Evolutionary conservation across 2,329 filamentous ascomycete species (phyloP), one percentile per base, ranked within the genome.

Genomic region (Westerdykella ornata): DNA sequence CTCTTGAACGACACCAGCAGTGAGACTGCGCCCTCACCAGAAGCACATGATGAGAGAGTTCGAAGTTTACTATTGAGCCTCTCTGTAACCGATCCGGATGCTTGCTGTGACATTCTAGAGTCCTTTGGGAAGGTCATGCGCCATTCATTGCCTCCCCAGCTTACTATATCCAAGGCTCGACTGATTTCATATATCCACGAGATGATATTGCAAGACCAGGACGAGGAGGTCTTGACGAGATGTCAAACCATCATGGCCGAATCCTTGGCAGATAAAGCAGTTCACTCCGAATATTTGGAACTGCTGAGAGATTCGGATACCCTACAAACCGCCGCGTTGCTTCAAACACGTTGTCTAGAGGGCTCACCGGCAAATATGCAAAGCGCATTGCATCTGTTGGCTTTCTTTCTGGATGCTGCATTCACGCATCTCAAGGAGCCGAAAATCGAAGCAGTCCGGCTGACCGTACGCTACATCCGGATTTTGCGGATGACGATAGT

Each of bases 361-460:
- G 52, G 45, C 5, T 50, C 59, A 11, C 62, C 62, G 6, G 60
- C 59, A 8, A 60, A 56, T 43, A 53, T 48, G 45, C 56, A 64
- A 47, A 54, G 48, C 37, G 60, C 56, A 1, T 44, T 66, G 1
- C 54, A 54, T 36, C 50, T 66, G 1, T 44, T 63, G 2, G 60
- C 53, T 13, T 57, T 47, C 47, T 63, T 65, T 43, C 49, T 66
- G 22, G 62, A 65, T 40, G 46, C 47, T 28, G 49, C 53, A n/a
- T 52, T 52, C 36, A 17, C 41, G 9, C 22, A 9, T 3, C 46
- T 44, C 35, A 42, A 49, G 1, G 11, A 31, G 3, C 43, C 52
- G 5, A 42, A 41, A 7, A 18, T 8, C 5, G 17, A 19, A 1
- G 28, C 52, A 11, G 30, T 58, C 3, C 13, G 34, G 6, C 42